A percentile compares a stretch with the other conserved stretches of the same genome.
These are phyloP conservation scores for Mycena belliarum DNA, from an alignment of 768 basidiomycete genomes.

Conservation along the genomic window DNA sequence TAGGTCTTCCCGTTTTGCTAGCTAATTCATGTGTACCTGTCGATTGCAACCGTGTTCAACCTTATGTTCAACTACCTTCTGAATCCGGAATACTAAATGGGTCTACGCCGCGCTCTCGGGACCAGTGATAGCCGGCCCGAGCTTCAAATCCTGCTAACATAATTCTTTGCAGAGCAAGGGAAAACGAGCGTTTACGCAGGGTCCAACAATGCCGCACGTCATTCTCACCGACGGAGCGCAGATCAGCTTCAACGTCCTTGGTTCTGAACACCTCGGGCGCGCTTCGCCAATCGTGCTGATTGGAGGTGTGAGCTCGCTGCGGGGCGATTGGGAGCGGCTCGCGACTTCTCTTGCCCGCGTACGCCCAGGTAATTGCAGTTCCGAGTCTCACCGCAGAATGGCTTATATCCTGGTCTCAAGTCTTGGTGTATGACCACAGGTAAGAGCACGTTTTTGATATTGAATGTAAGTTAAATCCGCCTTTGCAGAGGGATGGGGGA, in stretches of 20 bases:
- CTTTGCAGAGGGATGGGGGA: slow-evolving; percentile 46
- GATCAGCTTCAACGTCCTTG: slow-evolving; percentile 44
- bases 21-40: background rate
- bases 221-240: slow-evolving; percentile 43
- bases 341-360: slow-evolving; percentile 33
- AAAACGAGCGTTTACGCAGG: too few species aligned
- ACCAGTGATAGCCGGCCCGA: background rate
- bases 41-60: background rate
- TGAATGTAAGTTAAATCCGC: background rate
- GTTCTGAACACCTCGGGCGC: slow-evolving; percentile 33
- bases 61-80: too few species aligned
- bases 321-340: slow-evolving; percentile 43
- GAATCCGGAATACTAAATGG: background rate
- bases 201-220: slow-evolving; percentile 1
- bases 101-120: background rate
- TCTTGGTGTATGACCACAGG: slow-evolving; percentile 48
- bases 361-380: slow-evolving; percentile 37
- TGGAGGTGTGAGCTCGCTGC: slow-evolving; percentile 40
- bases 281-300: slow-evolving; percentile 42
- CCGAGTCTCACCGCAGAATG: background rate
- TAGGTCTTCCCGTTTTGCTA: background rate
- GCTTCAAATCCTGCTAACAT: too few species aligned
- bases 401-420: slow-evolving; percentile 23
- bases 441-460: background rate
- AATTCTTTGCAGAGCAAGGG: too few species aligned